phyloP scores from a whole-genome alignment of 805 yeast species.

The Ogataea degrootiae region DNA sequence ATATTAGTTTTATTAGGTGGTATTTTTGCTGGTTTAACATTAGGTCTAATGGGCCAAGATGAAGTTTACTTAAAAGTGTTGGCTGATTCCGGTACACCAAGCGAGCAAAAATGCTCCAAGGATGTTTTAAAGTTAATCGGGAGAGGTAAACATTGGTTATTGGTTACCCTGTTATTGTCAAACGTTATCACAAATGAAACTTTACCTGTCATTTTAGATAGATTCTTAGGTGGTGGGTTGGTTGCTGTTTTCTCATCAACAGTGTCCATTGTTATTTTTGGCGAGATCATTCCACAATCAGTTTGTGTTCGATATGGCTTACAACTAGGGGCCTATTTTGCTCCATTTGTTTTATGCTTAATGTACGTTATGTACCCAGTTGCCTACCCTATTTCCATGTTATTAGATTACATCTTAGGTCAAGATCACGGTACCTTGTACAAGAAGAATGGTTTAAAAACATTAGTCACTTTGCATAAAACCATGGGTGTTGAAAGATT shows the following conservation, averaged over 20 bases:
- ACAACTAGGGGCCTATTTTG: slow-evolving; percentile 81
- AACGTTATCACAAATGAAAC: slow-evolving; percentile 94
- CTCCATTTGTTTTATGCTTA: slow-evolving; percentile 78
- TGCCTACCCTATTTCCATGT: slow-evolving; percentile 82
- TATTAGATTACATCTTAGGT: slow-evolving; percentile 79
- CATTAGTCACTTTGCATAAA: slow-evolving; percentile 86
- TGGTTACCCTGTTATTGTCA: slow-evolving; percentile 78
- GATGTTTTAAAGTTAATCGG: slow-evolving; percentile 70
- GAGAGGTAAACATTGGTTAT: slow-evolving; percentile 92
- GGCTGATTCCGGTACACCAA: slow-evolving; percentile 73
- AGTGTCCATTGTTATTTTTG: slow-evolving; percentile 86
- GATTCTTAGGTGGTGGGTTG: slow-evolving; percentile 95
- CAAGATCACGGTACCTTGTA: slow-evolving; percentile 96
- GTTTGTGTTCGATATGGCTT: slow-evolving; percentile 90
- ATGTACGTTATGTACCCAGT: slow-evolving; percentile 91
- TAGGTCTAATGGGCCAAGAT: slow-evolving; percentile 97
- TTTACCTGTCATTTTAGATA: slow-evolving; percentile 86
- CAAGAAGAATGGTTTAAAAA: slow-evolving; percentile 87
- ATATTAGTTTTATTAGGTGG: slow-evolving; percentile 73
- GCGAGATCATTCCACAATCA: slow-evolving; percentile 95
- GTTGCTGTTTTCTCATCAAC: slow-evolving; percentile 95
- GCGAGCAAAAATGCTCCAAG: slow-evolving; percentile 63
- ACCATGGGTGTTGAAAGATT: slow-evolving; percentile 94
- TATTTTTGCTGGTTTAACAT: slow-evolving; percentile 89
- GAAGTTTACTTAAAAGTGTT: slow-evolving; percentile 91